Evolutionary conservation across 257 asterid species (phyloP).

Genomic region (Lycium ferocissimum): DNA sequence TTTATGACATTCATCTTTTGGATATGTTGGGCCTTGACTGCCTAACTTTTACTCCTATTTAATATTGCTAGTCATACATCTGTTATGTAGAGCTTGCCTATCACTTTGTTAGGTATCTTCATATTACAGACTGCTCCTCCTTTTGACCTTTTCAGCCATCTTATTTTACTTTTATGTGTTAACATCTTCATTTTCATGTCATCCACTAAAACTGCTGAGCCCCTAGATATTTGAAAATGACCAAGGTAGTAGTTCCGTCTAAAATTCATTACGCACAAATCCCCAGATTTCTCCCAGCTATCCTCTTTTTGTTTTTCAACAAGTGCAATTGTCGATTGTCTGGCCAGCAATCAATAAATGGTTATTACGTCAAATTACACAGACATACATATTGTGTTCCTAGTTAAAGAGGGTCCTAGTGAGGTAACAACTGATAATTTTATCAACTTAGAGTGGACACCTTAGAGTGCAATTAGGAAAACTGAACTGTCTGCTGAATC

Average conservation of each 20-base stretch:
- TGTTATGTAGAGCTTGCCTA: constrained; percentile 19
- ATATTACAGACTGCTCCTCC: constrained; percentile 9
- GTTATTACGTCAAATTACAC: neutral
- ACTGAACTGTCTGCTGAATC: constrained; percentile 3
- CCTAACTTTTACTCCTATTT: neutral
- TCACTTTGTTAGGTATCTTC: neutral
- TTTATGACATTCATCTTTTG: constrained; percentile 18
- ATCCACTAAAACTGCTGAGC: neutral
- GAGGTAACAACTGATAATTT: constrained; percentile 14
- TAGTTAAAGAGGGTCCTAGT: neutral
- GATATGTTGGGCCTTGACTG: constrained; percentile 13
- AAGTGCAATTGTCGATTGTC: constrained; percentile 16
- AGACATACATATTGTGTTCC: neutral
- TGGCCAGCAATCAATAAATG: neutral
- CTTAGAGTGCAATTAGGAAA: neutral
- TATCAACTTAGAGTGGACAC: neutral
- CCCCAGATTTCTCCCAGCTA: neutral
- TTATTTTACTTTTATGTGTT: neutral
- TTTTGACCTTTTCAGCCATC: constrained; percentile 18
- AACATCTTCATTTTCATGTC: constrained; percentile 27
- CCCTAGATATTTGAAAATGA: neutral
- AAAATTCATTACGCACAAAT: constrained; percentile 11
- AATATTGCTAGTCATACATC: neutral
- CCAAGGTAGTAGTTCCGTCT: neutral
- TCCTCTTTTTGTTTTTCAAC: neutral